Conservation (phyloP, 2,329 filamentous ascomycete genomes). For the Penicillium psychrosexuale region DNA sequence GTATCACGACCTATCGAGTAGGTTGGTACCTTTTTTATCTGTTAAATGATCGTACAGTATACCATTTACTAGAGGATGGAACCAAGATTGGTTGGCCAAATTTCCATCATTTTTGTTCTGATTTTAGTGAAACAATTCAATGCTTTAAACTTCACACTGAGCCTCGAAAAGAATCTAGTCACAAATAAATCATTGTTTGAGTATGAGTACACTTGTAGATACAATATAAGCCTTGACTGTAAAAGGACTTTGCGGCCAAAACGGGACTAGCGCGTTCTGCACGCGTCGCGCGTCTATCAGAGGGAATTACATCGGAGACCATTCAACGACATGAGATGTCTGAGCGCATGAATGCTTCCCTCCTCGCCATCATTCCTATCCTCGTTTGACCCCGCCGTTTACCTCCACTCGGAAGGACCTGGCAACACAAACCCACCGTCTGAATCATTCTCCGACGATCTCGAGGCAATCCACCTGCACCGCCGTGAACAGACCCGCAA, state of each 20-base stretch:
- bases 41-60: conserved; percentile 19
- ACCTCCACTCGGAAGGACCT: conserved; percentile 48
- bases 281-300: conserved; percentile 29
- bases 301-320: conserved; percentile 15
- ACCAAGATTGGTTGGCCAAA: conserved; percentile 1
- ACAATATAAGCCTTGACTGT: background rate
- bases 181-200: background rate
- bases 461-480: conserved; percentile 39
- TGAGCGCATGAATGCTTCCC: conserved; percentile 32
- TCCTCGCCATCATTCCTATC: conserved; percentile 41
- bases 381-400: conserved; percentile 52
- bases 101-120: background rate
- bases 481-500: conserved; percentile 35
- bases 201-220: background rate
- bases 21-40: conserved; percentile 9
- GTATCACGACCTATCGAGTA: conserved; percentile 21
- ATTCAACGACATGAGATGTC: conserved; percentile 13
- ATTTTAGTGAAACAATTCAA: background rate
- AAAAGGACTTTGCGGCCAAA: conserved; percentile 11
- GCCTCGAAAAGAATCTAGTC: background rate
- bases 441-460: conserved; percentile 40
- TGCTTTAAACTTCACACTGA: background rate
- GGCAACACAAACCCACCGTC: conserved; percentile 25
- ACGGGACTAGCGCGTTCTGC: conserved; percentile 27
- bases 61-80: conserved; percentile 16